Evolutionary conservation across 2,329 filamentous ascomycete species (phyloP).

Genomic region (Xylariomycetidae sp.): DNA sequence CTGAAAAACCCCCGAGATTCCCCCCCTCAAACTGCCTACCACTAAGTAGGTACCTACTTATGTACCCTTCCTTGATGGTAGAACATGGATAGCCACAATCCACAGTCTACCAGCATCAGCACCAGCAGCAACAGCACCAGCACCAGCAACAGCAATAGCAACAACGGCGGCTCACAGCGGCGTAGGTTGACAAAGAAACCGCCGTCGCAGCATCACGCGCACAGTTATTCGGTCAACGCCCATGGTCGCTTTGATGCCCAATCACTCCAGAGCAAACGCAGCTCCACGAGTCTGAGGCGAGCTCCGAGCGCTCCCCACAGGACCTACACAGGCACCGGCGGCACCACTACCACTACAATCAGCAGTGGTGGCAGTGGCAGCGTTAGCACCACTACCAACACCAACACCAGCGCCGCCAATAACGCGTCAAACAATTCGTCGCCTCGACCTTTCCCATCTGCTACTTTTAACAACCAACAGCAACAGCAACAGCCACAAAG

Average conservation of each 20-base stretch:
- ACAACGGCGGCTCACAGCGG: no score
- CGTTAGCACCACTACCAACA: constrained; percentile 31
- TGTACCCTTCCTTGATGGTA: no score
- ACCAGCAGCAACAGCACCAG: no score
- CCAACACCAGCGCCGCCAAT: constrained; percentile 34
- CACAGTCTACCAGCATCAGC: no score
- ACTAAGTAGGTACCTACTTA: no score
- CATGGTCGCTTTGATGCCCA: constrained; percentile 52
- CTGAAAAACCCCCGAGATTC: no score
- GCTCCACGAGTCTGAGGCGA: constrained; percentile 58
- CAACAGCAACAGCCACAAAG: constrained; percentile 7
- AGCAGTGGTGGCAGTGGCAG: constrained; percentile 40
- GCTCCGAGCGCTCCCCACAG: constrained; percentile 54
- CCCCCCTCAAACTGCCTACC: no score
- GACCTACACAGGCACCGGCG: constrained; percentile 17
- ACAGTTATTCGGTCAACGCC: constrained; percentile 42
- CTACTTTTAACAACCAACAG: constrained; percentile 18
- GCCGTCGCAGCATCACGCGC: constrained; percentile 44
- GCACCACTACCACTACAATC: constrained; percentile 21
- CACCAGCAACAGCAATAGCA: no score
- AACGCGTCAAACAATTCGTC: constrained; percentile 42
- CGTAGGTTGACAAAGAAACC: constrained; percentile 62
- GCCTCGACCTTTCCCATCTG: constrained; percentile 40
- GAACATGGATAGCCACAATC: no score
- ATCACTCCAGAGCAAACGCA: constrained; percentile 58